Conservation (phyloP, 345 rosid species). For the Arabidopsis arenosa region DNA sequence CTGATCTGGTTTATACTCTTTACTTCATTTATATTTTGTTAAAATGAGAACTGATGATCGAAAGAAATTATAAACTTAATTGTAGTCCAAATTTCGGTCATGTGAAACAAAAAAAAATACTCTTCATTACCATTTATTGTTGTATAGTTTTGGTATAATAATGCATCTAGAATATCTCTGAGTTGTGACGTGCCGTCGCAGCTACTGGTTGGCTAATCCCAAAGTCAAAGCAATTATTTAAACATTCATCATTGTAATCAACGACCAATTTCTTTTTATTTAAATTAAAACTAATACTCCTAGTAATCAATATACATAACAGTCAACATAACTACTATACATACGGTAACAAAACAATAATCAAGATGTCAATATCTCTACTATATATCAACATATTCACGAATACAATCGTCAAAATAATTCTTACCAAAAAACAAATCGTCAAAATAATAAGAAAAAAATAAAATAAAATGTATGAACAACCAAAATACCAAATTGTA, state of each 20-base stretch:
- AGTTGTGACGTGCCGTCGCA: slow-evolving; percentile 47
- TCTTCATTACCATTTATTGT: not conserved
- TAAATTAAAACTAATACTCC: not conserved
- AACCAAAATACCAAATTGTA: slow-evolving; percentile 16
- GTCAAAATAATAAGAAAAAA: slow-evolving; percentile 15
- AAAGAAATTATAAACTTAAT: not conserved
- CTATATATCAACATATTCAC: slow-evolving; percentile 35
- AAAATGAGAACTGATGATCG: not conserved
- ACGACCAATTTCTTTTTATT: slow-evolving; percentile 29
- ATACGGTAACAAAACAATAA: slow-evolving; percentile 17
- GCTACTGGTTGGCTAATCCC: slow-evolving; percentile 48
- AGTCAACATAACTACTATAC: not conserved
- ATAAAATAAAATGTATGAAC: slow-evolving; percentile 21
- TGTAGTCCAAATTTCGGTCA: not conserved
- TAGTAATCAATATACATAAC: slow-evolving; percentile 20
- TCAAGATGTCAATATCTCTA: slow-evolving; percentile 17
- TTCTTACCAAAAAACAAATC: not conserved
- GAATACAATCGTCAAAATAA: slow-evolving; percentile 8
- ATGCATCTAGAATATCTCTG: slow-evolving; percentile 39
- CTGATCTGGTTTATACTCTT: not conserved
- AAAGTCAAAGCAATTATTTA: slow-evolving; percentile 47
- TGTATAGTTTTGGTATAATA: slow-evolving; percentile 13
- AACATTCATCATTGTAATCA: slow-evolving; percentile 42
- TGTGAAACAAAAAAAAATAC: not conserved
- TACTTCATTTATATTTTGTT: not conserved